Evolutionary conservation across 768 basidiomycete species (phyloP), one percentile per base, ranked within the genome.

Genomic region (Lenzites betulinus): DNA sequence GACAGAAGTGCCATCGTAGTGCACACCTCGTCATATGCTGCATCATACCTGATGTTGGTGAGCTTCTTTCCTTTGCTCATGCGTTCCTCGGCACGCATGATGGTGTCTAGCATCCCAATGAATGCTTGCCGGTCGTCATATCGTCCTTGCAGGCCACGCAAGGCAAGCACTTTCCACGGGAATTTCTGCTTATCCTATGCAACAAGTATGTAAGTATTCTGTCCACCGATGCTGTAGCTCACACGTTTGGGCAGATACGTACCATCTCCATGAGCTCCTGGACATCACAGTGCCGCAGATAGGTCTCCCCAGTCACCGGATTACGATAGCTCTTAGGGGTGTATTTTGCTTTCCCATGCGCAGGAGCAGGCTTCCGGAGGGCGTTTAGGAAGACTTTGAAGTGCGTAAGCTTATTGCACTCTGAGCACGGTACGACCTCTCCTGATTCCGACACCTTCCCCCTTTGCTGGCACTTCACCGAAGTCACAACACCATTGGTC

Each of bases 211-310:
- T 54, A 1, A 43, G 25, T 20, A 23, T 8, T 30, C 3, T n/a
- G n/a, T n/a, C n/a, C n/a, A 33, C 23, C 15, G 38, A 22, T 18
- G 25, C 15, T 22, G 20, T n/a, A n/a, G 2, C 20, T 44, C 18
- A 6, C 16, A 20, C n/a, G 9, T 8, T 18, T 20, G 5, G 8
- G 30, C 5, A 48, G 25, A 18, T 48, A 48, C 46, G n/a, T 23
- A 55, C 54, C 54, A 44, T 26, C 28, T 60, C 58, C 28, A 53
- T 43, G 4, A 60, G 43, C 23, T 60, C 51, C 20, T 43, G 51
- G 22, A 60, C 36, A 12, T 46, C 58, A 6, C 22, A 13, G 20
- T 52, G 42, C 8, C 39, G 50, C n/a, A 44, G 25, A 25, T 60
- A 60, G n/a, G 44, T 13, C 41, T 53, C 25, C 15, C 58, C 58